Conservation (phyloP, 108 stramenopile species). For the Nannochloropsis gaditana region DNA sequence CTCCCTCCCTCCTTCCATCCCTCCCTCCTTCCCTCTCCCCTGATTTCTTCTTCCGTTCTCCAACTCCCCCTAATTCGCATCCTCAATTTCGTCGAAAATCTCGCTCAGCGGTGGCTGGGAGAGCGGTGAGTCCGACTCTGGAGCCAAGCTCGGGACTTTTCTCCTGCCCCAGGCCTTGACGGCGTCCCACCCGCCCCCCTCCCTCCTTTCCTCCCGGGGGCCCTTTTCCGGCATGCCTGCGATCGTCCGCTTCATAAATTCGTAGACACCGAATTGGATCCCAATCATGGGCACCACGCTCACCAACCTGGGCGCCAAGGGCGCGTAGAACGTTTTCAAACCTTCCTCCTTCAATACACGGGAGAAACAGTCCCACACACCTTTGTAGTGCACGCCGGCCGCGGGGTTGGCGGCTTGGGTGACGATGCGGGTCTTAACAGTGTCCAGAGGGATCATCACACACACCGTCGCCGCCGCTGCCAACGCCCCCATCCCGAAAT, state of each 20-base stretch:
- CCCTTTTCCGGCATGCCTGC: conserved; percentile 34
- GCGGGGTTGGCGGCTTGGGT: conserved; percentile 59
- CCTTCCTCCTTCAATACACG: conserved; percentile 81
- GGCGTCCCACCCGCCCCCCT: not conserved
- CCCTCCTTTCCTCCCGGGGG: not conserved
- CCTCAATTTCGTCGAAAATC: conserved; percentile 15
- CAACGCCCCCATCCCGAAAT: conserved; percentile 71
- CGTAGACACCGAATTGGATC: conserved; percentile 87
- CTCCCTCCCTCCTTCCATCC: not conserved
- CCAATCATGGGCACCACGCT: conserved; percentile 97
- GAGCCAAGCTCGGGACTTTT: not conserved
- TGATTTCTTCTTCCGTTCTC: not conserved
- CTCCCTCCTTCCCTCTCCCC: not conserved
- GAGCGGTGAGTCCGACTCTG: not conserved
- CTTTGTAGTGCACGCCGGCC: conserved; percentile 64
- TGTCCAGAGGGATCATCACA: conserved; percentile 97
- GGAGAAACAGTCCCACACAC: conserved; percentile 80
- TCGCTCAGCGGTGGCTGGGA: conserved; percentile 10
- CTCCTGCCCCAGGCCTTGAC: not conserved
- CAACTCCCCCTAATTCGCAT: not conserved
- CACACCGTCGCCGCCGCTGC: conserved; percentile 85
- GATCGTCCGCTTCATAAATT: conserved; percentile 36
- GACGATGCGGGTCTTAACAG: conserved; percentile 85
- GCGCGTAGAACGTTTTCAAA: conserved; percentile 76
- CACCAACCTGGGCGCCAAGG: conserved; percentile 80